These are phyloP conservation scores for Annulohypoxylon moriforme DNA, from an alignment of 495 filamentous ascomycete genomes.

Conservation along the genomic window DNA sequence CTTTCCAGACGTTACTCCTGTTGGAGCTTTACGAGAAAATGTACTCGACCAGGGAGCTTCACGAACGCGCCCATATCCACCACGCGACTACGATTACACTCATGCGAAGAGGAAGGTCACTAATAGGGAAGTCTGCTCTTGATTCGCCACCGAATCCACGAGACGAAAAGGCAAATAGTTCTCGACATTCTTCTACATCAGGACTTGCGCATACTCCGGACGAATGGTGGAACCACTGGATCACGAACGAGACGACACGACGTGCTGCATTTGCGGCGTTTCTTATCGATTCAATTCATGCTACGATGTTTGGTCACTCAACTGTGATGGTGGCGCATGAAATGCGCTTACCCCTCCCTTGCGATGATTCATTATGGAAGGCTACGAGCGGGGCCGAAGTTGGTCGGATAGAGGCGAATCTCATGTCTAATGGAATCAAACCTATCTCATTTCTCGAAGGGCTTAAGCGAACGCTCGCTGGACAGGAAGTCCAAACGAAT, in stretches of 20 bases:
- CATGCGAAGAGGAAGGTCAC: slow-evolving; percentile 91
- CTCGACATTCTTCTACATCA: slow-evolving; percentile 69
- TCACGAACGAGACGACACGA: slow-evolving; percentile 90
- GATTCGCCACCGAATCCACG: slow-evolving; percentile 87
- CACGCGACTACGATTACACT: slow-evolving; percentile 95
- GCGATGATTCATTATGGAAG: slow-evolving; percentile 94
- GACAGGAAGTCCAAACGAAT: slow-evolving; percentile 89
- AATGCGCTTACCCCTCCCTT: slow-evolving; percentile 90
- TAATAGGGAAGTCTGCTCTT: slow-evolving; percentile 88
- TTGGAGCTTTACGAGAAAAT: slow-evolving; percentile 97
- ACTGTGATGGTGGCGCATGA: slow-evolving; percentile 98
- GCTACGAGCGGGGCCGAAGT: slow-evolving; percentile 91
- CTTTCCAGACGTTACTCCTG: slow-evolving; percentile 90
- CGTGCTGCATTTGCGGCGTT: slow-evolving; percentile 95
- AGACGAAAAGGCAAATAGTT: slow-evolving; percentile 70
- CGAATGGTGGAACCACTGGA: slow-evolving; percentile 97
- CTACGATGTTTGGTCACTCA: slow-evolving; percentile 98
- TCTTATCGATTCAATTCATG: slow-evolving; percentile 94
- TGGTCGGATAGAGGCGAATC: slow-evolving; percentile 82
- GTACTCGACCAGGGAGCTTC: slow-evolving; percentile 88
- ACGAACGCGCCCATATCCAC: slow-evolving; percentile 96
- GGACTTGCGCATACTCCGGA: slow-evolving; percentile 74
- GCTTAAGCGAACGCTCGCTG: slow-evolving; percentile 88
- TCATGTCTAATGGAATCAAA: slow-evolving; percentile 85
- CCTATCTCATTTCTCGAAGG: slow-evolving; percentile 91